phyloP scores from a whole-genome alignment of 139 green algal species.

The Micractinium conductrix region DNA sequence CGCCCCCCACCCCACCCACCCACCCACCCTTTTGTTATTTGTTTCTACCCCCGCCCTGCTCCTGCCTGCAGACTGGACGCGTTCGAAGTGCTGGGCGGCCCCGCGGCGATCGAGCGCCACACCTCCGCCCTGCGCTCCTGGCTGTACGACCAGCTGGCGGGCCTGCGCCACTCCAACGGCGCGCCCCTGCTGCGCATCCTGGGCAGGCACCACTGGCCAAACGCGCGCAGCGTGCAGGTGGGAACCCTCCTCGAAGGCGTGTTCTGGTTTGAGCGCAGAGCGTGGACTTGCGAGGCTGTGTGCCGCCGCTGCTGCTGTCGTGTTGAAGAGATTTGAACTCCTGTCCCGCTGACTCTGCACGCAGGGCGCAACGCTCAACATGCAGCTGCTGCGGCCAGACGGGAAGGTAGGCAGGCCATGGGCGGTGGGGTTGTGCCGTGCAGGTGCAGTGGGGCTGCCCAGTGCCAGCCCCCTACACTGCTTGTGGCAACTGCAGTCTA shows the following conservation, averaged over 20 bases:
- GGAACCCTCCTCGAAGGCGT: too few relatives aligned
- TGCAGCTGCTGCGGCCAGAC: slow-evolving; percentile 61
- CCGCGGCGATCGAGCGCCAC: slow-evolving; percentile 49
- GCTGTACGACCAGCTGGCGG: slow-evolving; percentile 38
- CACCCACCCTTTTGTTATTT: too few relatives aligned
- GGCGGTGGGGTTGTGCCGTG: background rate
- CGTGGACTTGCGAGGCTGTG: too few relatives aligned
- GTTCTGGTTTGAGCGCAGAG: too few relatives aligned
- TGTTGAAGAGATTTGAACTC: too few relatives aligned
- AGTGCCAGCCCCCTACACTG: background rate
- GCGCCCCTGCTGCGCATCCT: slow-evolving; percentile 69
- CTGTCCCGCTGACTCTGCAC: too few relatives aligned
- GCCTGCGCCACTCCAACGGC: slow-evolving; percentile 74
- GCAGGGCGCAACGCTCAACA: slow-evolving; percentile 82
- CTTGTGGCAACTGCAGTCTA: too few relatives aligned
- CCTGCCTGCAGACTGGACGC: slow-evolving; percentile 50
- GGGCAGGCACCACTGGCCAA: slow-evolving; percentile 61
- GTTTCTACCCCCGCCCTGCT: background rate
- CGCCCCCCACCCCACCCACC: too few relatives aligned
- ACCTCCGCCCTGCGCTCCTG: slow-evolving; percentile 40
- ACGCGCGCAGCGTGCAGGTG: slow-evolving; percentile 47
- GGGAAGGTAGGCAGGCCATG: slow-evolving; percentile 10
- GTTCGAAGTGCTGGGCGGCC: slow-evolving; percentile 67
- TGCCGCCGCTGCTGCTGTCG: too few relatives aligned
- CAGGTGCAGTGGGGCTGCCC: background rate